Evolutionary conservation across 495 filamentous ascomycete genomes (phyloP), one percentile per base, ranked within the genome.

Genomic region (Annulohypoxylon stygium): DNA sequence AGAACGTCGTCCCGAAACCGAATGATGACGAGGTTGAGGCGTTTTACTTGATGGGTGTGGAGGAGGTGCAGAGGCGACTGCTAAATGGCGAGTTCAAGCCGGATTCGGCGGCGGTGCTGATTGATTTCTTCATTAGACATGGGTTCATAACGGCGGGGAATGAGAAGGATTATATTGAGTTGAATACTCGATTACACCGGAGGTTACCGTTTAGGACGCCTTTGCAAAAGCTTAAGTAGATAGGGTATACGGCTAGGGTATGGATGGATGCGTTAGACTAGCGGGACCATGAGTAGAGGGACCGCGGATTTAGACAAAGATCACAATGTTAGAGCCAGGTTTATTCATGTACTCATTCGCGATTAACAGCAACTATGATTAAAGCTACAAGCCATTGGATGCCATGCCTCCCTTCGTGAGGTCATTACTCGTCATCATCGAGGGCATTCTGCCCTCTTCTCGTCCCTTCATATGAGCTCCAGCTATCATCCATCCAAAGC

Each of bases 51-150:
- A 86, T 85, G 85, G 71, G 61, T 5, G 73, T 88, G 1, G 82
- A 82, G 0, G 81, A 89, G 25, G 81, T 90, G 1, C 76, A 79
- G 55, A 64, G 62, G 20, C 83, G 82, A 0, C 69, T 90, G 63
- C 41, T 74, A 30, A 63, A 64, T 2, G 77, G 80, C 12, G 82
- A 87, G 76, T 90, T 90, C 76, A 90, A 89, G 75, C 80, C 84
- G 1, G 86, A 86, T 67, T 82, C 83, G 65, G 85, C 81, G 10
- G 69, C 83, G 4, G 84, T 87, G 36, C 63, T 87, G 51, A 71
- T 90, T 11, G 85, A 86, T 39, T 88, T 88, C 75, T 83, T 90
- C 23, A 79, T 90, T 36, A 70, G 85, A 36, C 87, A 89, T 76
- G 86, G 88, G 0, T 64, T 88, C 33, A 78, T 90, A 9, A 87